A percentile compares a stretch with the other conserved stretches of the same genome.
Conservation (phyloP, 2,329 filamentous ascomycete species). For the Apiospora kogelbergensis region DNA sequence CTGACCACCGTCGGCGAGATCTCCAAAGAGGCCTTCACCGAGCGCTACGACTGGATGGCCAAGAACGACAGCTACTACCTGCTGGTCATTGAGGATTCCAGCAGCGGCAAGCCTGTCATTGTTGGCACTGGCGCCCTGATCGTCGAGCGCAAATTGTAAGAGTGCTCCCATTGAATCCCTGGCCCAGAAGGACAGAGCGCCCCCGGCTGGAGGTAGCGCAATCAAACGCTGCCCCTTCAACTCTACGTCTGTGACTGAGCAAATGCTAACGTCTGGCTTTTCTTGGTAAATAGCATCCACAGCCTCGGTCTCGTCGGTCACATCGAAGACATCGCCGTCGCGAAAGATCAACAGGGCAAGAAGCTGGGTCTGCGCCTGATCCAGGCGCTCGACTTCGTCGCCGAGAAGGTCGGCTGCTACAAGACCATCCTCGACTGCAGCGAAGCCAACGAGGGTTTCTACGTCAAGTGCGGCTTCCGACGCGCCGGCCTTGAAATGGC, state of each 20-base stretch:
- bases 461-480: constrained; percentile 95
- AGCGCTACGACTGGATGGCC: constrained; percentile 81
- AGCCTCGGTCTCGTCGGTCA: constrained; percentile 83
- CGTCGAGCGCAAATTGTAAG: constrained; percentile 91
- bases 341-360: constrained; percentile 95
- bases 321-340: constrained; percentile 96
- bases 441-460: constrained; percentile 95
- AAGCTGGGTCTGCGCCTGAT: constrained; percentile 92
- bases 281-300: constrained; percentile 61
- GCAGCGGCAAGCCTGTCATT: constrained; percentile 55
- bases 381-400: constrained; percentile 87
- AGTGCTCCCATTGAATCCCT: constrained; percentile 18
- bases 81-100: constrained; percentile 77
- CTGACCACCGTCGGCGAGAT: constrained; percentile 93
- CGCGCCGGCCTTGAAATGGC: constrained; percentile 94
- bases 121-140: constrained; percentile 91
- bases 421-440: constrained; percentile 97
- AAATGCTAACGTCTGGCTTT: constrained; percentile 13
- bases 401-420: constrained; percentile 89
- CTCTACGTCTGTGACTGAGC: background rate
- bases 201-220: background rate
- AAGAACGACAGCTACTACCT: constrained; percentile 79
- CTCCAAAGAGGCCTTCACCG: constrained; percentile 68
- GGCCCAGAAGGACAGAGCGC: background rate
- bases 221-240: constrained; percentile 14